phyloP scores from a whole-genome alignment of 495 filamentous ascomycete species.

The Annulohypoxylon maeteangense region DNA sequence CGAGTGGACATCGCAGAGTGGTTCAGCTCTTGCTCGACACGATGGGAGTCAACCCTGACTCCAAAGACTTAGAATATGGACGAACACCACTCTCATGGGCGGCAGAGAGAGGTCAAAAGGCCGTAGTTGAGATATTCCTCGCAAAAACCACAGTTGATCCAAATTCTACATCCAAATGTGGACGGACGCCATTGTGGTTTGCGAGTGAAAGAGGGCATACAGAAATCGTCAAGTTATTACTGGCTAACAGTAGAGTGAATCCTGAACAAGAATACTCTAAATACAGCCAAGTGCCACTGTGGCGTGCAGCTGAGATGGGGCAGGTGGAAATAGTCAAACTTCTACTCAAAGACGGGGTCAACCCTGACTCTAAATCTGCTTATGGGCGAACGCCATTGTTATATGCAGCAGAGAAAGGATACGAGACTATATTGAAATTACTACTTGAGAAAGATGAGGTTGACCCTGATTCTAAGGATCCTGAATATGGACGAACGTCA shows the following conservation, averaged over 20 bases:
- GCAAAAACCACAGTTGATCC: not conserved
- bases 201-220: not conserved
- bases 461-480: not conserved
- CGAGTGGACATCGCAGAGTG: not conserved
- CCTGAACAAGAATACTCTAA: not conserved
- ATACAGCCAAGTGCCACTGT: not conserved
- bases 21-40: not conserved
- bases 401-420: not conserved
- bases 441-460: not conserved
- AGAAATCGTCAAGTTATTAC: not conserved
- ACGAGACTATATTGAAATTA: not conserved
- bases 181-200: not conserved
- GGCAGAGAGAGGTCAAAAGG: not conserved
- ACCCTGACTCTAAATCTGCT: not conserved
- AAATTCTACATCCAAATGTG: not conserved
- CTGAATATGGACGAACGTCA: not conserved
- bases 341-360: not conserved
- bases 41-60: not conserved
- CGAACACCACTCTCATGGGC: not conserved
- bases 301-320: not conserved
- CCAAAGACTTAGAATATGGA: not conserved
- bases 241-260: not conserved
- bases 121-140: not conserved
- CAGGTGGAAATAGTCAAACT: not conserved
- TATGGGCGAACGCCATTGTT: not conserved